Base-by-base conservation (phyloP, 441 rosid species). In the Theobroma grandiflorum region DNA sequence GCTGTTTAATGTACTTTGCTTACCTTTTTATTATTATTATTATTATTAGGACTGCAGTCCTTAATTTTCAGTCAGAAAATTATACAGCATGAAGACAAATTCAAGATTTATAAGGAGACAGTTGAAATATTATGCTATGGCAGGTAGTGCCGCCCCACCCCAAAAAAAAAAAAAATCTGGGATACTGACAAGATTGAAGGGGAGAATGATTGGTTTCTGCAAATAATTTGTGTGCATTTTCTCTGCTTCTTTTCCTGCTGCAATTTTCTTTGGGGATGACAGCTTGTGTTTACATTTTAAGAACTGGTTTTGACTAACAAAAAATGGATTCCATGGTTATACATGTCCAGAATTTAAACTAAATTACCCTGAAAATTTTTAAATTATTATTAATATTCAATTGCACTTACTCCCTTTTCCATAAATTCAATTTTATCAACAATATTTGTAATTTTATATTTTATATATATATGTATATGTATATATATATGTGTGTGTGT, bases 41-140 rank as follows among this genome's bases (percentile, higher is more conserved):
- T n/a, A n/a, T 26, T 26, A 26, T 26, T 26, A 26, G 31, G 31
- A 26, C 31, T 26, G 31, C 31, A 26, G 31, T 26, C 31, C 31
- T 26, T 26, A 26, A 26, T 26, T 26, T 69, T 69, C 42, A 8
- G 42, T 49, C 2, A 69, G 74, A 26, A 70, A 49, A 70, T 14
- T 47, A 47, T 49, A 47, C 20, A 33, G 58, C 37, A 47, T 49
- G 76, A 55, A 73, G 64, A 73, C 64, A 73, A 73, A 55, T n/a
- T 73, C 11, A 11, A 20, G 76, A 73, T 55, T n/a, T 73, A 38
- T 11, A 55, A 38, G 76, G 63, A n/a, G 64, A 73, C 10, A 38
- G 31, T 53, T 37, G 49, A 55, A 18, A 72, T 53, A 37, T 72
- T 53, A 53, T 37, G 33, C n/a, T 26, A n/a, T 26, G 74, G 74